Conservation (phyloP, 2,329 filamentous ascomycete genomes). For the Cytospora piceicola region DNA sequence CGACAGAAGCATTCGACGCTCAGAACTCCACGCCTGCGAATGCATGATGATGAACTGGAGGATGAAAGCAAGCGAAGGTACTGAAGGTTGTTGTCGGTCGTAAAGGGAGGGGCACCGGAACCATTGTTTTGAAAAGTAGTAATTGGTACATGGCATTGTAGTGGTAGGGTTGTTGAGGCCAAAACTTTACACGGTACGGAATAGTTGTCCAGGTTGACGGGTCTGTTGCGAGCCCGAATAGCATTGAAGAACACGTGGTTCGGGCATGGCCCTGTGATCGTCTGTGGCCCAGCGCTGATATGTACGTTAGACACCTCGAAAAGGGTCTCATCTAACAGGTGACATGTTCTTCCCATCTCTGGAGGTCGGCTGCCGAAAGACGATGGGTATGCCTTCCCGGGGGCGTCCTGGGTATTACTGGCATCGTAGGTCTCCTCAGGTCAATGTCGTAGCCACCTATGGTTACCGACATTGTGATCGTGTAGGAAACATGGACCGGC, state of each 20-base stretch:
- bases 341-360: not conserved
- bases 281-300: not conserved
- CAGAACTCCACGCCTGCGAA: conserved; percentile 24
- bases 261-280: not conserved
- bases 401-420: not conserved
- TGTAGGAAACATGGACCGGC: not conserved
- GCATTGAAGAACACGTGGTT: not conserved
- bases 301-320: not conserved
- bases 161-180: not conserved
- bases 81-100: not conserved
- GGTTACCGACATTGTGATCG: not conserved
- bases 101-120: not conserved
- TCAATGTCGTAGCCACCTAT: not conserved
- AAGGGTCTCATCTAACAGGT: not conserved
- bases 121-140: not conserved
- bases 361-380: not conserved
- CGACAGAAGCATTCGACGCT: conserved; percentile 6
- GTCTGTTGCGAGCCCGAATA: not conserved
- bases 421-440: not conserved
- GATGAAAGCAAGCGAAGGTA: conserved; percentile 16
- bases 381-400: not conserved
- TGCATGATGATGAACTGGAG: conserved; percentile 15
- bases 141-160: not conserved
- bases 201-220: not conserved
- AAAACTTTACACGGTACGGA: not conserved